Evolutionary conservation across 1,284 basidiomycete genomes (phyloP).

Genomic region (Tilletiopsis washingtonensis): DNA sequence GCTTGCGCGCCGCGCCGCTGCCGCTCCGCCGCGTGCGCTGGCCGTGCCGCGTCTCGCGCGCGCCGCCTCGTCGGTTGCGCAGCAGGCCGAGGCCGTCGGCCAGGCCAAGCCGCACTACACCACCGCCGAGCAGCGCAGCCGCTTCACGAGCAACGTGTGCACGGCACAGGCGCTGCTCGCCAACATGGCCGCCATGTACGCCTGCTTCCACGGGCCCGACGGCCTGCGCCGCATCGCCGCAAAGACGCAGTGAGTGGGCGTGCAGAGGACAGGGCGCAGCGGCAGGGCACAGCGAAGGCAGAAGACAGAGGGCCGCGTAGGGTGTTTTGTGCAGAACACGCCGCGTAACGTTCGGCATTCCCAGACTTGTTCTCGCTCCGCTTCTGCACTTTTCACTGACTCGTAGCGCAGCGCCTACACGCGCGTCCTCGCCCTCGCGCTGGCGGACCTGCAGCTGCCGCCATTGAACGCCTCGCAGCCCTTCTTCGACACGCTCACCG

Average conservation of each 20-base stretch:
- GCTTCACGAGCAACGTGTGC: conserved; percentile 43
- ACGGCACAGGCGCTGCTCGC: conserved; percentile 44
- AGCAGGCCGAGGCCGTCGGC: too few relatives aligned
- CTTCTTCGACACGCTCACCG: conserved; percentile 91
- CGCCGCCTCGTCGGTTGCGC: too few relatives aligned
- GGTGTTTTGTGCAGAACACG: too few relatives aligned
- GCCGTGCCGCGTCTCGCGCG: too few relatives aligned
- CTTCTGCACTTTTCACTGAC: not conserved
- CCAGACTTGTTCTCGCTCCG: too few relatives aligned
- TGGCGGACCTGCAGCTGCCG: conserved; percentile 66
- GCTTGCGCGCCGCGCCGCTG: too few relatives aligned
- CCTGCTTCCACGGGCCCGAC: conserved; percentile 87
- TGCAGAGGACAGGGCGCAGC: too few relatives aligned
- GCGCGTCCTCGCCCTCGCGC: conserved; percentile 63
- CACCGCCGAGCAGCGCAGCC: not conserved
- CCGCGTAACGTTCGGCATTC: too few relatives aligned
- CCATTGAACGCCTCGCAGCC: conserved; percentile 52
- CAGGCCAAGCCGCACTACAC: not conserved
- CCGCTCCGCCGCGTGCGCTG: too few relatives aligned
- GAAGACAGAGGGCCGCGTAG: too few relatives aligned
- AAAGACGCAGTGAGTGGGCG: conserved; percentile 64
- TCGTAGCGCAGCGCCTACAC: conserved; percentile 60
- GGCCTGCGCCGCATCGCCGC: conserved; percentile 78
- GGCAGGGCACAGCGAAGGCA: too few relatives aligned
- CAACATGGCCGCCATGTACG: conserved; percentile 48